Base-by-base conservation (phyloP, 805 yeast genomes). In the Ogataea pignaliae region DNA sequence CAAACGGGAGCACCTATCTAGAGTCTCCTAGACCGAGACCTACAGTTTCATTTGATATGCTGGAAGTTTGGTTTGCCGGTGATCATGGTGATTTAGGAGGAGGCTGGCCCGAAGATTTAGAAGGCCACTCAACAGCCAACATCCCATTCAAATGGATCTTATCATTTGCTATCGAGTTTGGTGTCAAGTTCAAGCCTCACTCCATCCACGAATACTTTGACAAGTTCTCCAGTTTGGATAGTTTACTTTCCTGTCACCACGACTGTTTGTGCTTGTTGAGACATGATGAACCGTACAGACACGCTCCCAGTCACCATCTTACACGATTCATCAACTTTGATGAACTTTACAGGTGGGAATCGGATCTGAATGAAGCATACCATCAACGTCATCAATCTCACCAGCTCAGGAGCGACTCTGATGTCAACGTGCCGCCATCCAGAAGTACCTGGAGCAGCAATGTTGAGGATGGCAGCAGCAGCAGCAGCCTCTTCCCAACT, bases 71-170 rank as follows among this genome's bases (percentile, higher is more conserved):
- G 83, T 83, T 83, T 53, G 77, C 85, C 1, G 89, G 88, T 2
- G 78, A 78, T 54, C 88, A 83, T 59, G 69, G 83, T 10, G 88
- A 83, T 59, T 64, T 78, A 52, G 88, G 88, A 2, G 88, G 88
- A 3, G 85, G 85, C 0, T 81, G 85, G 83, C 58, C 67, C 1
- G 59, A 67, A 4, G 81, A 76, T 55, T 30, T 45, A 0, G 56
- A 66, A 39, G 77, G 77, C 1, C 72, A 76, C 35, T 53, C 59
- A 17, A 46, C 77, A 13, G 69, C 85, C 0, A 72, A 78, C 49
- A 48, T 79, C 13, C 65, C 87, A 0, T 61, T 83, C 18, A 66
- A 82, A 47, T 83, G 88, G 88, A 76, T 83, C 58, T 45, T 82
- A 11, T 63, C 73, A 5, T 79, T 77, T 55, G 78, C 85, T 0